Percentiles rank a stretch among this genome's conserved stretches.
Conservation (phyloP, 176 grass and related monocot genomes). For the Triticum dicoccoides region DNA sequence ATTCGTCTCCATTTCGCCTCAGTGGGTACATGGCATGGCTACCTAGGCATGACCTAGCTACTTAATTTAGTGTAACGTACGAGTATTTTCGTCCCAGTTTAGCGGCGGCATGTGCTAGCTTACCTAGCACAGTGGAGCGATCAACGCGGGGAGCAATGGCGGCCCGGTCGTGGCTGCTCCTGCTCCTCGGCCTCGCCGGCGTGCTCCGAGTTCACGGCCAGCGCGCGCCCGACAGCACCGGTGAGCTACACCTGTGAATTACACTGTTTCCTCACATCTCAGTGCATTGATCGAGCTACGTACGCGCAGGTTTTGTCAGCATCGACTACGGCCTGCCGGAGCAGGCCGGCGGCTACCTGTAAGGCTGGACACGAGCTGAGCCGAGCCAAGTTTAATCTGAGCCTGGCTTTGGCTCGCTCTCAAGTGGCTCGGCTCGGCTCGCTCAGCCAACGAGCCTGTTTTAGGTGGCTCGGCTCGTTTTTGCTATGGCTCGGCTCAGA, state of each 20-base stretch:
- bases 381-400: too few relatives aligned
- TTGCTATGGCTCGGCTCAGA: too few relatives aligned
- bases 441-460: too few relatives aligned
- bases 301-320: constrained; percentile 49
- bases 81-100: too few relatives aligned
- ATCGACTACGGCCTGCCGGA: constrained; percentile 50
- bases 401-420: too few relatives aligned
- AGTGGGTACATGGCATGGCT: background rate
- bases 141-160: background rate
- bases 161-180: background rate
- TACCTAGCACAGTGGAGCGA: background rate
- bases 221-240: constrained; percentile 31
- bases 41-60: too few relatives aligned
- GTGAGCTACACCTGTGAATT: background rate
- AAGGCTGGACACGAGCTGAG: too few relatives aligned
- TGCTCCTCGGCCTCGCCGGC: background rate
- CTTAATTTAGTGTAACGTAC: too few relatives aligned
- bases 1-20: background rate
- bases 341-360: background rate
- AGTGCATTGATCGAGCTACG: background rate
- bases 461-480: too few relatives aligned
- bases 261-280: background rate
- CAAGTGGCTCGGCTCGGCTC: too few relatives aligned
- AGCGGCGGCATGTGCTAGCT: too few relatives aligned
- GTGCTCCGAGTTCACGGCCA: constrained; percentile 20